These are phyloP conservation scores for Prunus dulcis DNA, from an alignment of 306 rosid genomes.

Conservation along the genomic window DNA sequence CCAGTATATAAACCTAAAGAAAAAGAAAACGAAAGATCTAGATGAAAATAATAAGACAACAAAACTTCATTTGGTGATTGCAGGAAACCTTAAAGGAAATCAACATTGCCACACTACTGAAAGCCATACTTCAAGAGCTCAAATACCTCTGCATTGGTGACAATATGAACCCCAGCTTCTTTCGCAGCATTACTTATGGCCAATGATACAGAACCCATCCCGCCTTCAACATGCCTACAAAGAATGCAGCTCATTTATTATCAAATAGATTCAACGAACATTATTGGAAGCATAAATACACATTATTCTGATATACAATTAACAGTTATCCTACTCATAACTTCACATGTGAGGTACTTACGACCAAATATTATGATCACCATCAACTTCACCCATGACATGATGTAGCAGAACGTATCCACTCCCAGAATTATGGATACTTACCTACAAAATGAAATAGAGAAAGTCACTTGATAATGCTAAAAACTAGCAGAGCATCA, in stretches of 20 bases:
- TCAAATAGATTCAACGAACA: background rate
- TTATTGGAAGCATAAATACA: background rate
- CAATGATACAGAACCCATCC: constrained; percentile 94
- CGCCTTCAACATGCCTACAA: constrained; percentile 90
- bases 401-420: constrained; percentile 85
- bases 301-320: too few species aligned
- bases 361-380: constrained; percentile 81
- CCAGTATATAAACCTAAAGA: background rate
- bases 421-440: constrained; percentile 67
- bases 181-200: constrained; percentile 75
- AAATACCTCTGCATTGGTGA: constrained; percentile 73
- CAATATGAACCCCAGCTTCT: constrained; percentile 76
- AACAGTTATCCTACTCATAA: background rate
- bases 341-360: constrained; percentile 42
- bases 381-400: constrained; percentile 78
- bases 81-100: background rate
- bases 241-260: constrained; percentile 4
- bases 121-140: background rate
- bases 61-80: background rate
- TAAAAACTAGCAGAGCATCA: too few species aligned
- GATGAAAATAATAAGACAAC: background rate
- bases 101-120: too few species aligned
- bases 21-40: background rate
- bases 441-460: constrained; percentile 40
- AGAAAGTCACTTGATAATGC: background rate